phyloP scores from a whole-genome alignment of 2,329 filamentous ascomycete genomes.

The Plectosphaerella plurivora region DNA sequence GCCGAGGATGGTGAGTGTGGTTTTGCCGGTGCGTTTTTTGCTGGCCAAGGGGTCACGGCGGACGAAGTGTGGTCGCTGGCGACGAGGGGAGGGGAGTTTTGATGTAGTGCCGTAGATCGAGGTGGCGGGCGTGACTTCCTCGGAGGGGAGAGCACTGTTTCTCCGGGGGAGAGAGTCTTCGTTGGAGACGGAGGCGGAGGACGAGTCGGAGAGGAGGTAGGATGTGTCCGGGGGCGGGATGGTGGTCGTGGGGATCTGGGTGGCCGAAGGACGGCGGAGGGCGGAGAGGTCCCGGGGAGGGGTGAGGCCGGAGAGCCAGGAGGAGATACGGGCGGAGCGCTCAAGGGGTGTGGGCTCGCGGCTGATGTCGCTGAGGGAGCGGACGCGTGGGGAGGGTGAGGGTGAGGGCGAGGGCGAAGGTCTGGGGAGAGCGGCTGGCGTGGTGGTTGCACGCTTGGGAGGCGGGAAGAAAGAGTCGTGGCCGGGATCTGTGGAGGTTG shows the following conservation, averaged over 20 bases:
- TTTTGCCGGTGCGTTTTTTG: neutral
- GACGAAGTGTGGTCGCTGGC: neutral
- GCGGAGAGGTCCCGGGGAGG: neutral
- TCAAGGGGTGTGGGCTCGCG: neutral
- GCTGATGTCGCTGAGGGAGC: neutral
- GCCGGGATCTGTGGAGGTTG: neutral
- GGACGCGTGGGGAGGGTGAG: neutral
- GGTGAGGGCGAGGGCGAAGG: neutral
- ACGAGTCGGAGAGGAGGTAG: neutral
- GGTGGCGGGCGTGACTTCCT: neutral
- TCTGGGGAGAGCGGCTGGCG: neutral
- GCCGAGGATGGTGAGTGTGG: constrained; percentile 1
- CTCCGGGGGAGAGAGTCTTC: neutral
- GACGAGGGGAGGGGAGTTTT: neutral
- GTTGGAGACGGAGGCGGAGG: neutral
- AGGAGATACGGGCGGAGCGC: neutral
- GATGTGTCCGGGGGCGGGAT: neutral
- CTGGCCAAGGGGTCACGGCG: neutral
- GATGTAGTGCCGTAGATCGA: neutral
- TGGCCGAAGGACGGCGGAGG: neutral
- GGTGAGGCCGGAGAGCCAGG: neutral
- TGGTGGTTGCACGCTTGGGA: neutral
- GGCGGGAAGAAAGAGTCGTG: neutral
- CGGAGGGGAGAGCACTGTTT: neutral
- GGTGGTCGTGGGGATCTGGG: neutral